Percentiles rank a stretch among this genome's conserved stretches.
Evolutionary conservation across 1,284 basidiomycete species (phyloP).

Genomic region (Ustilago tritici): DNA sequence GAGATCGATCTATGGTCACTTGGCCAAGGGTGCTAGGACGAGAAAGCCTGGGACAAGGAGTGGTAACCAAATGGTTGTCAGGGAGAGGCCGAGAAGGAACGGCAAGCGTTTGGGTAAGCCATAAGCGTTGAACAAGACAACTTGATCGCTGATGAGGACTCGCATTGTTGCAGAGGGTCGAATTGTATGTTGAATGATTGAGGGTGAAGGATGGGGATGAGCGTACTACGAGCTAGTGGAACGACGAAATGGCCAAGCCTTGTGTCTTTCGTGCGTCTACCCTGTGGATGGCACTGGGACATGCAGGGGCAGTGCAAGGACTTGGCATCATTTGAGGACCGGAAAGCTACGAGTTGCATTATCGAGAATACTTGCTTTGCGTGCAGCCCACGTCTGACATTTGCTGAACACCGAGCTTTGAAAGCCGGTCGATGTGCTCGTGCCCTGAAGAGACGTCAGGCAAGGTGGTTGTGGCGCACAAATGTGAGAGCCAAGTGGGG

Average conservation of each 20-base stretch:
- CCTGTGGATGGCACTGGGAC: no score
- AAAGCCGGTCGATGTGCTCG: no score
- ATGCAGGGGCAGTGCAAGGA: no score
- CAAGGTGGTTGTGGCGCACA: no score
- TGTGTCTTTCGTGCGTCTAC: no score
- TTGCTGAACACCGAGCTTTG: no score
- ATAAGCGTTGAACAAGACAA: conserved; percentile 7
- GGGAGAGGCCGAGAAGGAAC: conserved; percentile 85
- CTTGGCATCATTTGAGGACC: not conserved
- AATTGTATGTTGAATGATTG: not conserved
- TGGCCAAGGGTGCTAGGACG: conserved; percentile 90
- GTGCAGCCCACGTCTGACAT: no score
- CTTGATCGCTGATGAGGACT: conserved; percentile 63
- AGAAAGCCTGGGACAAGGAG: conserved; percentile 85
- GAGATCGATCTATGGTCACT: conserved; percentile 84
- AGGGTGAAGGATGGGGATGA: not conserved
- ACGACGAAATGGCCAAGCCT: not conserved
- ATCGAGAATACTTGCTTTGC: no score
- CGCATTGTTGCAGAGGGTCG: conserved; percentile 9
- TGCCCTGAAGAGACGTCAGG: no score
- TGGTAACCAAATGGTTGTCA: conserved; percentile 94
- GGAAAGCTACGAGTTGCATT: no score
- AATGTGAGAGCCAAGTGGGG: no score
- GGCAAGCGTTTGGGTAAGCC: conserved; percentile 74
- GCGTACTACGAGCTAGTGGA: not conserved